These are phyloP conservation scores for Hyparrhenia diplandra DNA, from an alignment of 176 grass and related monocot genomes.

Conservation along the genomic window DNA sequence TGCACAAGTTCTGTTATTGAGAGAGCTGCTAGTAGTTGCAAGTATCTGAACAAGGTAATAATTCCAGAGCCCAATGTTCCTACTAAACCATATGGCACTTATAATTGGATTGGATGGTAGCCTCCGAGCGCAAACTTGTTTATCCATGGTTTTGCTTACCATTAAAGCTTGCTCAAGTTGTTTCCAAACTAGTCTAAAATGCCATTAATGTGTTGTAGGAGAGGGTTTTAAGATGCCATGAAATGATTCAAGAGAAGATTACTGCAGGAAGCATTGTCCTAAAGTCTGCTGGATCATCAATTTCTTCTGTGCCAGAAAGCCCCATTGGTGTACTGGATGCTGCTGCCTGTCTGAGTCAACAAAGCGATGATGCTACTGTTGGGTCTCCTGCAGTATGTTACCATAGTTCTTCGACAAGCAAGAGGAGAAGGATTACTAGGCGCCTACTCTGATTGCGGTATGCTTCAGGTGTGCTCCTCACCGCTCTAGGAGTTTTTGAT, in stretches of 20 bases:
- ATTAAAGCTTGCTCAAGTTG: slow-evolving; percentile 8
- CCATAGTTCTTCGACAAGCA: slow-evolving; percentile 57
- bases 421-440: slow-evolving; percentile 81
- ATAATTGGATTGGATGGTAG: background rate
- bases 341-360: slow-evolving; percentile 72
- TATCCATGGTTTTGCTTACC: background rate
- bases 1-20: slow-evolving; percentile 50
- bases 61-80: background rate
- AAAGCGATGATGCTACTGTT: slow-evolving; percentile 61
- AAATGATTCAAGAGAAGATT: slow-evolving; percentile 73
- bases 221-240: slow-evolving; percentile 66
- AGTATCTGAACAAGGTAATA: slow-evolving; percentile 68
- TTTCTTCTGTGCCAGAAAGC: slow-evolving; percentile 66
- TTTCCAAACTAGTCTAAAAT: slow-evolving; percentile 14
- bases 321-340: slow-evolving; percentile 85
- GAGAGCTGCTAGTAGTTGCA: slow-evolving; percentile 51
- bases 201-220: slow-evolving; percentile 42
- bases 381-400: slow-evolving; percentile 53
- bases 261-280: slow-evolving; percentile 38
- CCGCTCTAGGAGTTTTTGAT: slow-evolving; percentile 42
- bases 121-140: background rate
- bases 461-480: slow-evolving; percentile 40
- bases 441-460: slow-evolving; percentile 23
- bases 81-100: background rate
- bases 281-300: slow-evolving; percentile 40